A percentile compares a stretch with the other conserved stretches of the same genome.
phyloP scores from a whole-genome alignment of 2,329 filamentous ascomycete species.

The Hypoxylon sp. region DNA sequence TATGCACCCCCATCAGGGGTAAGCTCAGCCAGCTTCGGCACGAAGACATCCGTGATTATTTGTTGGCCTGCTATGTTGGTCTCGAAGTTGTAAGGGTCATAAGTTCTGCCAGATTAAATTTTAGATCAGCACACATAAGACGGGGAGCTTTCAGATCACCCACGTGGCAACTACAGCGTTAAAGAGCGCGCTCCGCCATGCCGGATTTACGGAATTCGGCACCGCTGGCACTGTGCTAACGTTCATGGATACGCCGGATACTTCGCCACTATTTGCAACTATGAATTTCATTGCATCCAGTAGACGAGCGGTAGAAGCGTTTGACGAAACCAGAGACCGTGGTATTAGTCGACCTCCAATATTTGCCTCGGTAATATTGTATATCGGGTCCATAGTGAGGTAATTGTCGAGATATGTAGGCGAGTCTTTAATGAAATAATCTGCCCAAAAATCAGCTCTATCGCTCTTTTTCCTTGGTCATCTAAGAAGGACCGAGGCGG shows the following conservation, averaged over 20 bases:
- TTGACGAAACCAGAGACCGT: conserved; percentile 15
- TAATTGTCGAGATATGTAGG: conserved; percentile 34
- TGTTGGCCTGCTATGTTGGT: background rate
- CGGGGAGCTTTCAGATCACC: background rate
- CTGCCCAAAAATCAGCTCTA: background rate
- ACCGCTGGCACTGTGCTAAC: conserved; percentile 45
- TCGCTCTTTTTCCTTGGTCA: no score
- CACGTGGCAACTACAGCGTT: conserved; percentile 48
- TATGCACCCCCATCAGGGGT: conserved; percentile 2
- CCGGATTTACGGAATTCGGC: conserved; percentile 54
- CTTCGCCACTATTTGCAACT: conserved; percentile 48
- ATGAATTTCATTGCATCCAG: conserved; percentile 51
- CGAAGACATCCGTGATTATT: background rate
- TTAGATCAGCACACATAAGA: no score
- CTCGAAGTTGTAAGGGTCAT: background rate
- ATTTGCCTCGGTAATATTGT: conserved; percentile 38
- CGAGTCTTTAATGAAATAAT: conserved; percentile 9
- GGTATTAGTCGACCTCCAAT: conserved; percentile 40
- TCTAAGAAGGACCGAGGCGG: no score
- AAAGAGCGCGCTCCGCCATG: conserved; percentile 54
- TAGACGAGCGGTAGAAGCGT: conserved; percentile 37
- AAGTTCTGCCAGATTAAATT: background rate
- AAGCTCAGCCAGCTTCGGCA: background rate
- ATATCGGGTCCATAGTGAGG: conserved; percentile 11
- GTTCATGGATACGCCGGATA: conserved; percentile 51